A percentile compares a stretch with the other conserved stretches of the same genome.
phyloP scores from a whole-genome alignment of 495 filamentous ascomycete species.

The Xylaria palmicola region DNA sequence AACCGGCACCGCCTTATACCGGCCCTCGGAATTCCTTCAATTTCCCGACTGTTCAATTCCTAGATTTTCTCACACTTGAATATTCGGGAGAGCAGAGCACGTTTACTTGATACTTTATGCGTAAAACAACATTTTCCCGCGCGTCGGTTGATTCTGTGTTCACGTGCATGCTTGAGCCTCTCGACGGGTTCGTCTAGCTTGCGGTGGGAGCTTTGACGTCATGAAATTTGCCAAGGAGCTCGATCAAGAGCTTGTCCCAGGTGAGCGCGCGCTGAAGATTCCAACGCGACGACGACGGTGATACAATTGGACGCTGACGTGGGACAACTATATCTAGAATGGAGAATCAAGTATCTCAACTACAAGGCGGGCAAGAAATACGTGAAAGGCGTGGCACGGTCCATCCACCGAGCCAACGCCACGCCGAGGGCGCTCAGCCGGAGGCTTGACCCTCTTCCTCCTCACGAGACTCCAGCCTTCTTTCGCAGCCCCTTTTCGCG shows the following conservation, averaged over 20 bases:
- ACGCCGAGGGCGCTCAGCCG: conserved; percentile 41
- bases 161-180: background rate
- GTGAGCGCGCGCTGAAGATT: conserved; percentile 32
- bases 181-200: background rate
- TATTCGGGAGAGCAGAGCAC: background rate
- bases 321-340: conserved; percentile 53
- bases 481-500: conserved; percentile 23
- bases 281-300: background rate
- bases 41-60: background rate
- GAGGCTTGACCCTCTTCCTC: conserved; percentile 18
- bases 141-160: background rate
- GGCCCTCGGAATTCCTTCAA: background rate
- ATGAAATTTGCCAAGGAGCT: conserved; percentile 68
- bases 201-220: conserved; percentile 15
- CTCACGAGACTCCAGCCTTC: conserved; percentile 21
- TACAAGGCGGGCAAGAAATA: conserved; percentile 94
- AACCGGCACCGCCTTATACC: too few relatives aligned
- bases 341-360: conserved; percentile 87
- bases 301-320: background rate
- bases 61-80: background rate
- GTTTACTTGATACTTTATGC: background rate
- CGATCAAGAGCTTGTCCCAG: conserved; percentile 80
- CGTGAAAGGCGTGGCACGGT: conserved; percentile 74
- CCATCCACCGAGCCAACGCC: conserved; percentile 61
- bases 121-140: background rate